Evolutionary conservation across 2,329 filamentous ascomycete species (phyloP).

Genomic region (Monilinia fructigena): DNA sequence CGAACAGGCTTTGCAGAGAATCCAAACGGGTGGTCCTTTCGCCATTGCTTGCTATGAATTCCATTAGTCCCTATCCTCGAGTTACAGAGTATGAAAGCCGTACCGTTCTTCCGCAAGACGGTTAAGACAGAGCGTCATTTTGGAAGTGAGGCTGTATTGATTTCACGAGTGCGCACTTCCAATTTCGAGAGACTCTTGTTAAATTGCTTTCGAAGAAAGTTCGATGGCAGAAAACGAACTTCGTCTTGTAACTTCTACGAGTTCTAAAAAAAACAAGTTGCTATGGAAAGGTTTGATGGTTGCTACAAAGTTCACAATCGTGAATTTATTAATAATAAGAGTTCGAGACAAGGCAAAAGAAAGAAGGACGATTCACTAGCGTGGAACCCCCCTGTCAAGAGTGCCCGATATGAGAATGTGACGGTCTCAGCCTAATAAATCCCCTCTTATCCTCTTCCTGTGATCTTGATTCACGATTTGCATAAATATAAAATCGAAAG

Average conservation of each 20-base stretch:
- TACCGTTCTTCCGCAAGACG: conserved; percentile 73
- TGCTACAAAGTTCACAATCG: conserved; percentile 18
- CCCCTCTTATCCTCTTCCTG: not conserved
- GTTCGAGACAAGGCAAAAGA: conserved; percentile 19
- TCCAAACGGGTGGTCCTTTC: conserved; percentile 93
- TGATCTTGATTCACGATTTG: not conserved
- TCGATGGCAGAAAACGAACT: not conserved
- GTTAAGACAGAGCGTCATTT: conserved; percentile 86
- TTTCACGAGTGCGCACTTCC: conserved; percentile 8
- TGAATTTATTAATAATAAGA: conserved; percentile 15
- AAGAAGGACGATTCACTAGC: conserved; percentile 17
- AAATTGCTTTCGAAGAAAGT: not conserved
- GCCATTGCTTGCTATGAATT: conserved; percentile 74
- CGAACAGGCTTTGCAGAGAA: conserved; percentile 91
- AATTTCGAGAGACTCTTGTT: not conserved
- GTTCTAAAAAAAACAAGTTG: not conserved
- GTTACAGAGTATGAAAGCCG: not conserved
- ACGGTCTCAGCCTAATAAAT: conserved; percentile 20
- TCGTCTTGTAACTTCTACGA: not conserved
- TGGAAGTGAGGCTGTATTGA: conserved; percentile 24
- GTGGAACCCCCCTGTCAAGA: conserved; percentile 1
- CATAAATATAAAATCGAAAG: not conserved
- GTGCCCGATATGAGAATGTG: conserved; percentile 14
- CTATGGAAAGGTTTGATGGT: conserved; percentile 18
- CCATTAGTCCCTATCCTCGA: conserved; percentile 11